A percentile compares a stretch with the other conserved stretches of the same genome.
Conservation (phyloP, 2,329 filamentous ascomycete genomes). For the Moelleriella libera region DNA sequence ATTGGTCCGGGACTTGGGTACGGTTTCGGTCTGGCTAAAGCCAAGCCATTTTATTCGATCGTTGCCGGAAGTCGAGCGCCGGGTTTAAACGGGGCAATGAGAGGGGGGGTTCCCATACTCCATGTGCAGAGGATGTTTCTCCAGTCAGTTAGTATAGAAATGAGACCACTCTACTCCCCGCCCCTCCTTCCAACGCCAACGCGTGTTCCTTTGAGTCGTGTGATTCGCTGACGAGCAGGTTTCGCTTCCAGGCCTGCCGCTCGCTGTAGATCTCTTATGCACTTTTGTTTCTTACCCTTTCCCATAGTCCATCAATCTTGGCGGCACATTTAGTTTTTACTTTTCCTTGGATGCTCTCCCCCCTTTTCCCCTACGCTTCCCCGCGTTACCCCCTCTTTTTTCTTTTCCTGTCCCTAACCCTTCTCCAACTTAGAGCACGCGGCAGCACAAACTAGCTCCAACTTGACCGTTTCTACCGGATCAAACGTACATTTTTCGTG, state of each 20-base stretch:
- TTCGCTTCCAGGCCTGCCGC: not conserved
- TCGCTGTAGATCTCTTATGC: not conserved
- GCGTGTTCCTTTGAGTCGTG: not conserved
- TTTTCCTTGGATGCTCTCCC: no score
- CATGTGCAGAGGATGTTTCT: no score
- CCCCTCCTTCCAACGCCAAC: not conserved
- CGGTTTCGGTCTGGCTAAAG: not conserved
- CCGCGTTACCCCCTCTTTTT: not conserved
- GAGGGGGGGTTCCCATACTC: no score
- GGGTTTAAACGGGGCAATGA: no score
- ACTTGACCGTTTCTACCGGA: not conserved
- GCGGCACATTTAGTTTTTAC: no score
- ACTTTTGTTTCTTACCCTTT: not conserved
- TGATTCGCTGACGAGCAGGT: not conserved
- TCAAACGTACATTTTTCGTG: not conserved
- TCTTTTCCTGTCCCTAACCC: not conserved
- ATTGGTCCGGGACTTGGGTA: not conserved
- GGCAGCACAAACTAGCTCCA: not conserved
- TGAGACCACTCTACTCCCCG: no score
- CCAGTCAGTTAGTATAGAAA: no score
- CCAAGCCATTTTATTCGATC: not conserved
- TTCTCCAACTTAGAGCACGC: not conserved
- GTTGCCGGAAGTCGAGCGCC: not conserved
- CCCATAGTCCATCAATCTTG: no score
- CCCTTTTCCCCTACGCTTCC: no score